phyloP scores from a whole-genome alignment of 176 grass and related monocot genomes.

The Ampelocalamus luodianensis region DNA sequence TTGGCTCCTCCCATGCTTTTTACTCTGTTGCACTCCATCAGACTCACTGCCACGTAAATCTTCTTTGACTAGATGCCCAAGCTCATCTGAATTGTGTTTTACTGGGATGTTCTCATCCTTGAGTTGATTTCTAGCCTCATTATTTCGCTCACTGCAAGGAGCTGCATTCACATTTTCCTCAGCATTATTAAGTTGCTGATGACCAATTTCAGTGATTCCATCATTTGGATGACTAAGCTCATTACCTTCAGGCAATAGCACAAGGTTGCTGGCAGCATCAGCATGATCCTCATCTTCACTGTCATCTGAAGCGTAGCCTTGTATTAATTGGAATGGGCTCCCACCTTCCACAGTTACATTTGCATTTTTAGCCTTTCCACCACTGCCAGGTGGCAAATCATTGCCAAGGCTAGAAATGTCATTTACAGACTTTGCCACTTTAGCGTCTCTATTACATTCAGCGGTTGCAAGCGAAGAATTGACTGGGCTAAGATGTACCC shows the following conservation, averaged over 20 bases:
- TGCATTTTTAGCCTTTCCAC: too few species aligned
- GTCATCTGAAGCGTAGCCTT: constrained; percentile 79
- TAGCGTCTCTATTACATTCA: constrained; percentile 52
- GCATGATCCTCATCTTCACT: constrained; percentile 52
- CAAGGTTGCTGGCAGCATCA: constrained; percentile 36
- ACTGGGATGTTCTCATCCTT: constrained; percentile 43
- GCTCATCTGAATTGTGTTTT: constrained; percentile 49
- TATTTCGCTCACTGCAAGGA: constrained; percentile 5
- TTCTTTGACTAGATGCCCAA: constrained; percentile 50
- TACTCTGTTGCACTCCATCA: constrained; percentile 48
- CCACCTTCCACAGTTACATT: constrained; percentile 49
- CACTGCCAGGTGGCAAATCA: too few species aligned
- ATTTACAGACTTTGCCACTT: constrained; percentile 39
- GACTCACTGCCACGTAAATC: constrained; percentile 56
- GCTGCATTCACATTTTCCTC: constrained; percentile 34
- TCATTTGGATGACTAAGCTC: constrained; percentile 29
- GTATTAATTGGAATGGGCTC: constrained; percentile 72
- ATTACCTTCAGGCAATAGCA: constrained; percentile 44
- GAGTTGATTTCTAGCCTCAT: constrained; percentile 46
- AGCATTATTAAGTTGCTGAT: constrained; percentile 42
- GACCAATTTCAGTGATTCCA: constrained; percentile 44
- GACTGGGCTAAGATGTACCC: constrained; percentile 57
- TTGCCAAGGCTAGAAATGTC: constrained; percentile 42
- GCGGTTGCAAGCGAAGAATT: constrained; percentile 50
- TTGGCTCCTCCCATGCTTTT: constrained; percentile 36